Conservation (phyloP, 1,284 basidiomycete species). For the Malassezia sympodialis region DNA sequence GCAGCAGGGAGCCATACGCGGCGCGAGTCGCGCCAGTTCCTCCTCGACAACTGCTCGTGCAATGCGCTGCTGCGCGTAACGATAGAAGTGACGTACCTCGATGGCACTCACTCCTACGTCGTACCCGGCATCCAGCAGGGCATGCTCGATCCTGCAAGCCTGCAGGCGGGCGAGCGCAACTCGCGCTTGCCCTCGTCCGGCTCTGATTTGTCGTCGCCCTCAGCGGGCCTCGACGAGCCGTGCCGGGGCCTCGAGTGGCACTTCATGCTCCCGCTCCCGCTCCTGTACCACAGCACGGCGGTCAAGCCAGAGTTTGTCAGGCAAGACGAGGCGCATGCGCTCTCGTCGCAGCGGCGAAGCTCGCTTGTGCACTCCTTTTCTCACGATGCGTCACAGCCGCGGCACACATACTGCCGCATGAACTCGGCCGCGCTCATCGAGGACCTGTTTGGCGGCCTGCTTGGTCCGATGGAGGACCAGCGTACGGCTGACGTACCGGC, state of each 20-base stretch:
- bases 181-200: neutral
- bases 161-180: neutral
- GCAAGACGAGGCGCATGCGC: neutral
- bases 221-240: neutral
- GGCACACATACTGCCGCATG: conserved; percentile 7
- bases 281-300: neutral
- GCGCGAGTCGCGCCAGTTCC: conserved; percentile 58
- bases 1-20: conserved; percentile 49
- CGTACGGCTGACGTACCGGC: neutral
- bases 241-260: conserved; percentile 12
- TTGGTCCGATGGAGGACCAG: conserved; percentile 2
- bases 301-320: conserved; percentile 3
- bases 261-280: conserved; percentile 15
- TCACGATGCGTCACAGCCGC: conserved; percentile 3
- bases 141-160: conserved; percentile 20
- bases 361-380: neutral
- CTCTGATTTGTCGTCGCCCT: neutral
- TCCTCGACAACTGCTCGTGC: conserved; percentile 64
- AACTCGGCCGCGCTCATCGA: conserved; percentile 9
- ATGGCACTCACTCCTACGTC: conserved; percentile 56
- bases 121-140: conserved; percentile 49
- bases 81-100: conserved; percentile 56
- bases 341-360: neutral
- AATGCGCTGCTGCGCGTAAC: conserved; percentile 66
- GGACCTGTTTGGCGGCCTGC: conserved; percentile 10